A percentile compares a stretch with the other conserved stretches of the same genome.
These are phyloP conservation scores for Blakeslea trispora DNA, from an alignment of 371 early-diverging fungal genomes.

Conservation along the genomic window DNA sequence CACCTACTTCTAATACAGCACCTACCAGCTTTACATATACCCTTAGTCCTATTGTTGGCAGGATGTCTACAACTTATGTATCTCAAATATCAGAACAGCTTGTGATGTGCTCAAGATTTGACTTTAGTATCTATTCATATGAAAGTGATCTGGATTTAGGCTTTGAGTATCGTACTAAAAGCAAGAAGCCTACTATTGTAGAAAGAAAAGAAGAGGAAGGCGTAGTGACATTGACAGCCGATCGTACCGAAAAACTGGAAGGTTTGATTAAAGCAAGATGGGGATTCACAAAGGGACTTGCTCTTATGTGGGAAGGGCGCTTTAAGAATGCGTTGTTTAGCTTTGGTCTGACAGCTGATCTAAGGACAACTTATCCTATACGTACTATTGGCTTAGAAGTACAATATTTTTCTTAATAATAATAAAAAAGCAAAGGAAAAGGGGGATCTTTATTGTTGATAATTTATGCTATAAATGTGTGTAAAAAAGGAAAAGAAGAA, in stretches of 20 bases:
- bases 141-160: slow-evolving; percentile 86
- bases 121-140: slow-evolving; percentile 87
- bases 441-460: too few relatives aligned
- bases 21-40: slow-evolving; percentile 75
- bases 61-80: slow-evolving; percentile 79
- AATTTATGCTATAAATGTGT: too few relatives aligned
- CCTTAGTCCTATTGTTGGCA: slow-evolving; percentile 88
- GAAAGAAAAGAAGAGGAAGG: slow-evolving; percentile 13
- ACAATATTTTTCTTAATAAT: slow-evolving; percentile 67
- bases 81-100: slow-evolving; percentile 71
- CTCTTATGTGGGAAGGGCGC: slow-evolving; percentile 70
- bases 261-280: slow-evolving; percentile 66
- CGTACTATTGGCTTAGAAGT: slow-evolving; percentile 66
- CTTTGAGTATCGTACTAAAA: slow-evolving; percentile 64
- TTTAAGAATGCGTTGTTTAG: slow-evolving; percentile 63
- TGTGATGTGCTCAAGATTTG: slow-evolving; percentile 79
- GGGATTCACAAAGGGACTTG: slow-evolving; percentile 55
- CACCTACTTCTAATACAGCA: slow-evolving; percentile 49
- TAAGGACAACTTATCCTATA: slow-evolving; percentile 48
- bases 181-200: slow-evolving; percentile 6
- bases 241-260: slow-evolving; percentile 40
- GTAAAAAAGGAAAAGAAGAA: neutral
- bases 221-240: slow-evolving; percentile 22
- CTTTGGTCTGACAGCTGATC: slow-evolving; percentile 61
- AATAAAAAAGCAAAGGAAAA: neutral